These are phyloP conservation scores for Brassica incana DNA, from an alignment of 345 rosid genomes.

Conservation along the genomic window DNA sequence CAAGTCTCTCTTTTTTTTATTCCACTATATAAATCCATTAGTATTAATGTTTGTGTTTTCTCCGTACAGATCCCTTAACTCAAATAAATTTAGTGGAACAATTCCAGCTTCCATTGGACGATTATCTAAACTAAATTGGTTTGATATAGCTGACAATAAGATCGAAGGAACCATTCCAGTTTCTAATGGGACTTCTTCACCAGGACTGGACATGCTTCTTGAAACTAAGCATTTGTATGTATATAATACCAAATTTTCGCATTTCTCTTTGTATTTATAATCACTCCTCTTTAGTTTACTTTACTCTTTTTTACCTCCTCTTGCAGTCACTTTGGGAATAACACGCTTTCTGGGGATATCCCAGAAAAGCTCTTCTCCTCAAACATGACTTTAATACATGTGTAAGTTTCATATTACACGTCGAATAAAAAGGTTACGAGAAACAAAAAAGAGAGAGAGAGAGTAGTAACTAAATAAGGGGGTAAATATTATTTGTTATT, in stretches of 20 bases:
- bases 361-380: slow-evolving; percentile 68
- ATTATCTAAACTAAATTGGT: slow-evolving; percentile 63
- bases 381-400: slow-evolving; percentile 62
- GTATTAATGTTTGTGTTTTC: slow-evolving; percentile 7
- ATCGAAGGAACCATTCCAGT: slow-evolving; percentile 75
- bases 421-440: background rate
- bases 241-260: slow-evolving; percentile 2
- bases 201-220: slow-evolving; percentile 79
- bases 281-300: background rate
- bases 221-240: slow-evolving; percentile 71
- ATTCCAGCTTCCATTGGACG: slow-evolving; percentile 81
- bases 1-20: background rate
- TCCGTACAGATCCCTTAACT: slow-evolving; percentile 69
- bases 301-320: background rate
- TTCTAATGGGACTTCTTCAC: slow-evolving; percentile 55
- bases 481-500: background rate
- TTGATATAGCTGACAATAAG: slow-evolving; percentile 79
- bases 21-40: background rate
- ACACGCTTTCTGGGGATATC: slow-evolving; percentile 61
- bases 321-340: slow-evolving; percentile 72
- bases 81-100: slow-evolving; percentile 62
- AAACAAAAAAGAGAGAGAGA: background rate
- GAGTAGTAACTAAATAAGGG: background rate
- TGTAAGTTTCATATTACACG: slow-evolving; percentile 51
- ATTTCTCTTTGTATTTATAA: background rate